Conservation (phyloP, 352 stramenopile species). For the Phytophthora hybrid region DNA sequence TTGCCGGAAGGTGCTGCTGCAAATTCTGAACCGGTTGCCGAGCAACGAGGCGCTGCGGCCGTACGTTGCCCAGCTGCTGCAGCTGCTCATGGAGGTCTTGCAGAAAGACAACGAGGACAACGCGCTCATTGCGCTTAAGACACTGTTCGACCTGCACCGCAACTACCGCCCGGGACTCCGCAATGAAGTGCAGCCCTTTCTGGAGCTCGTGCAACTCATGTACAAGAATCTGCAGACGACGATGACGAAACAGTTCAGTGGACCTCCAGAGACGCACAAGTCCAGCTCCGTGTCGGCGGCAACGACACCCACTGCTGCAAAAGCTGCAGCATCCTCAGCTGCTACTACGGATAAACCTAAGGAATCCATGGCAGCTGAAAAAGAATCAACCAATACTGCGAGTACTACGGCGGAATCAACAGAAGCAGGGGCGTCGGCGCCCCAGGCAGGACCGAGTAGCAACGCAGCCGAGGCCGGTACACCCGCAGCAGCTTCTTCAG, state of each 20-base stretch:
- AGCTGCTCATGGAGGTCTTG: conserved; percentile 94
- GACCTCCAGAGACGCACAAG: conserved; percentile 49
- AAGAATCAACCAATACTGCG: conserved; percentile 3
- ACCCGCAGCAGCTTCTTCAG: conserved; percentile 14
- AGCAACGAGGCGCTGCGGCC: conserved; percentile 96
- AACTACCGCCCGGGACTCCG: conserved; percentile 93
- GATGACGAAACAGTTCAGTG: conserved; percentile 88
- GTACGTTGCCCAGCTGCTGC: conserved; percentile 93
- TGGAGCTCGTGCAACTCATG: conserved; percentile 91
- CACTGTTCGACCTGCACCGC: conserved; percentile 98
- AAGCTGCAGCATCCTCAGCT: conserved; percentile 21
- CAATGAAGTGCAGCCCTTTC: conserved; percentile 91
- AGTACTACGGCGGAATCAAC: conserved; percentile 14
- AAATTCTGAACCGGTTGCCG: conserved; percentile 95
- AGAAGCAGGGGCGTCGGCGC: conserved; percentile 2
- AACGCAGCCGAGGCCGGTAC: conserved; percentile 7
- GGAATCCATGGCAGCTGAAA: conserved; percentile 7
- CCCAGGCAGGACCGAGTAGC: conserved; percentile 10
- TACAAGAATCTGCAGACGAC: conserved; percentile 89
- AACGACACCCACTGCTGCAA: conserved; percentile 31
- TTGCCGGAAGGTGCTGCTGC: conserved; percentile 93
- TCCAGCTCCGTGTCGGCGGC: conserved; percentile 28
- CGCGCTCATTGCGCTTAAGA: conserved; percentile 93
- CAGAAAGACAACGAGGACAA: conserved; percentile 98
- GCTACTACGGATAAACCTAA: conserved; percentile 19